A percentile compares a stretch with the other conserved stretches of the same genome.
These are phyloP conservation scores for Arabidopsis hybrid DNA, from an alignment of 441 rosid species.

Conservation along the genomic window DNA sequence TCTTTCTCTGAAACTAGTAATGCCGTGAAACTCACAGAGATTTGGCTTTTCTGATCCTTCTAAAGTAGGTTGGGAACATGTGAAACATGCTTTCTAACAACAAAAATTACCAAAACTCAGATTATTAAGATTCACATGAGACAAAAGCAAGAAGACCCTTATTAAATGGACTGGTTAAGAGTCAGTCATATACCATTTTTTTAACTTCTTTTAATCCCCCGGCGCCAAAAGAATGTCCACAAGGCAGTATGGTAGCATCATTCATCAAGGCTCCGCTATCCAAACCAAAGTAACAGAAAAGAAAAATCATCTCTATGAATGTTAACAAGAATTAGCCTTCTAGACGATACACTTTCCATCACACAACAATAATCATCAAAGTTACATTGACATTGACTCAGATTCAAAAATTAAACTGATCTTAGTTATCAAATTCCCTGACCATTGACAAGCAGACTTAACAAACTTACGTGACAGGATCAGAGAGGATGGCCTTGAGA, in stretches of 20 bases:
- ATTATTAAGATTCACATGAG: conserved; percentile 28
- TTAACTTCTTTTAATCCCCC: conserved; percentile 68
- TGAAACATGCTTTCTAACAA: conserved; percentile 79
- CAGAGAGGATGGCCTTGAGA: conserved; percentile 73
- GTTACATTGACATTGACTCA: conserved; percentile 9
- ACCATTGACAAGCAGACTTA: neutral
- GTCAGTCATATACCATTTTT: conserved; percentile 58
- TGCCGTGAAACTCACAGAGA: conserved; percentile 65
- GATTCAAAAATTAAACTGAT: neutral
- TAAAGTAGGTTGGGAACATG: conserved; percentile 71
- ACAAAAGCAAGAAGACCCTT: neutral
- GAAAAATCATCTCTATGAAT: conserved; percentile 1
- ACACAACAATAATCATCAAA: neutral
- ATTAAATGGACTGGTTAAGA: neutral
- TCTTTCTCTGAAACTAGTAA: conserved; percentile 9
- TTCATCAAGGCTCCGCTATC: conserved; percentile 83
- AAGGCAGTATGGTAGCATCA: conserved; percentile 89
- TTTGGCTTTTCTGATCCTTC: conserved; percentile 80
- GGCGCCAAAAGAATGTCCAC: conserved; percentile 92
- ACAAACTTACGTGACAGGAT: conserved; percentile 78
- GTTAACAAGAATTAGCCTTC: neutral
- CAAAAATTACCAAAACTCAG: conserved; percentile 26
- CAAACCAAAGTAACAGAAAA: conserved; percentile 29
- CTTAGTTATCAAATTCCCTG: neutral
- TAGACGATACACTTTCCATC: neutral